Conservation (phyloP, 108 stramenopile genomes). For the Seminavis robusta region DNA sequence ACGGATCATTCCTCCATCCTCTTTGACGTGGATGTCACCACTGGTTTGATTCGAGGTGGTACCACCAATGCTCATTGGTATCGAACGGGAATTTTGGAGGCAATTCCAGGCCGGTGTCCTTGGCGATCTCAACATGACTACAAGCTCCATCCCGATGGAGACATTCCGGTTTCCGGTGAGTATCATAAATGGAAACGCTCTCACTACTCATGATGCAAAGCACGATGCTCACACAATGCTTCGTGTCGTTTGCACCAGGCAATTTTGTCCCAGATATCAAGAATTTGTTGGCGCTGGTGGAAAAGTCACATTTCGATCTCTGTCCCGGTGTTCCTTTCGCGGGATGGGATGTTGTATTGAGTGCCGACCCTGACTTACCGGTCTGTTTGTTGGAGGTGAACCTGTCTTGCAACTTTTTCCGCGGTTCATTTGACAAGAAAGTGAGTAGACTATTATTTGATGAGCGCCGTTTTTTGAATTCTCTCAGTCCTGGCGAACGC, state of each 20-base stretch:
- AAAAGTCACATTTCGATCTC: slow-evolving; percentile 72
- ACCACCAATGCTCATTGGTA: slow-evolving; percentile 99
- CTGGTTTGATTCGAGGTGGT: slow-evolving; percentile 82
- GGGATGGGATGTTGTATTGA: slow-evolving; percentile 86
- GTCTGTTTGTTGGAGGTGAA: slow-evolving; percentile 85
- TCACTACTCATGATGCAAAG: no score
- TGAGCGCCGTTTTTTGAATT: not conserved
- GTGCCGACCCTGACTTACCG: slow-evolving; percentile 59
- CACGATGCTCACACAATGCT: no score
- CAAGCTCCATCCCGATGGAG: slow-evolving; percentile 78
- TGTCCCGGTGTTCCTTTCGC: slow-evolving; percentile 80
- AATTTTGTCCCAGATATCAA: slow-evolving; percentile 70
- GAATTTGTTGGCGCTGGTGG: slow-evolving; percentile 61
- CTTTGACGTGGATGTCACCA: slow-evolving; percentile 92
- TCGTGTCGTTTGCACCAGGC: no score
- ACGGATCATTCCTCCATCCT: slow-evolving; percentile 96
- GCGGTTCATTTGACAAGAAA: slow-evolving; percentile 74
- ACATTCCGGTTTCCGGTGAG: slow-evolving; percentile 67
- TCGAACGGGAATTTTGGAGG: slow-evolving; percentile 64
- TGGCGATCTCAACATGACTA: slow-evolving; percentile 66
- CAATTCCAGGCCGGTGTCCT: slow-evolving; percentile 56
- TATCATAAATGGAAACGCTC: no score
- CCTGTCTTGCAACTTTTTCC: slow-evolving; percentile 81
- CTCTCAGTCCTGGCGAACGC: not conserved
- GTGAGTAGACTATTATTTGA: not conserved